A percentile compares a stretch with the other conserved stretches of the same genome.
Evolutionary conservation across 2,329 filamentous ascomycete species (phyloP).

Genomic region (Xylariaceae sp.): DNA sequence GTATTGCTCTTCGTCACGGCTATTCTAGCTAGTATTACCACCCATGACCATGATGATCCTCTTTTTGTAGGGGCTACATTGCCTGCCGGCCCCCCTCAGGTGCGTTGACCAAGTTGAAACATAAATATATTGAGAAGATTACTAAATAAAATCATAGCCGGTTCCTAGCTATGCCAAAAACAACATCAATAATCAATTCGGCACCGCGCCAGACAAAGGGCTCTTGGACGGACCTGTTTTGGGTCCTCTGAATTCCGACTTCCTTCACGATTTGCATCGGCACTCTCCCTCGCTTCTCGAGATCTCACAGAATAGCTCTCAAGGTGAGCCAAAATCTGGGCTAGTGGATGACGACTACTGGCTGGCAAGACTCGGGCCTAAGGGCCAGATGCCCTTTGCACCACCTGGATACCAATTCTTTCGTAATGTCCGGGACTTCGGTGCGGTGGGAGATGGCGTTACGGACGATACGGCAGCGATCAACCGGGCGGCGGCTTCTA

Average conservation of each 20-base stretch:
- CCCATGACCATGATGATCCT: background rate
- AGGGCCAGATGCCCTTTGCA: conserved; percentile 8
- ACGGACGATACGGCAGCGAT: conserved; percentile 13
- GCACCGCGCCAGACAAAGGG: conserved; percentile 16
- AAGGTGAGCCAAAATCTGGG: background rate
- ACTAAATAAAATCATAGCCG: background rate
- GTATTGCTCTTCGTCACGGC: background rate
- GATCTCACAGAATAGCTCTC: background rate
- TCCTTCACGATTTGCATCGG: background rate
- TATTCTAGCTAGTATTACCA: background rate
- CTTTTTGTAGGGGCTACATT: background rate
- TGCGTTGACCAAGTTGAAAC: background rate
- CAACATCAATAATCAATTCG: conserved; percentile 16
- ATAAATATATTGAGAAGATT: background rate
- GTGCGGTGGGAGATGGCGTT: conserved; percentile 37
- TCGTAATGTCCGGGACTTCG: conserved; percentile 59
- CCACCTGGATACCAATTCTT: conserved; percentile 52
- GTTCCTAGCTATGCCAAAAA: conserved; percentile 13
- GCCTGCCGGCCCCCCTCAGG: background rate
- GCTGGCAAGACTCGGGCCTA: background rate
- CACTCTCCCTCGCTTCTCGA: background rate
- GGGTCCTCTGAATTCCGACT: background rate
- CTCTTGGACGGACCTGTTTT: background rate
- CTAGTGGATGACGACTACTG: background rate
- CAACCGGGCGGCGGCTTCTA: conserved; percentile 9